Conservation (phyloP, 345 rosid genomes). For the Syzygium jambos region DNA sequence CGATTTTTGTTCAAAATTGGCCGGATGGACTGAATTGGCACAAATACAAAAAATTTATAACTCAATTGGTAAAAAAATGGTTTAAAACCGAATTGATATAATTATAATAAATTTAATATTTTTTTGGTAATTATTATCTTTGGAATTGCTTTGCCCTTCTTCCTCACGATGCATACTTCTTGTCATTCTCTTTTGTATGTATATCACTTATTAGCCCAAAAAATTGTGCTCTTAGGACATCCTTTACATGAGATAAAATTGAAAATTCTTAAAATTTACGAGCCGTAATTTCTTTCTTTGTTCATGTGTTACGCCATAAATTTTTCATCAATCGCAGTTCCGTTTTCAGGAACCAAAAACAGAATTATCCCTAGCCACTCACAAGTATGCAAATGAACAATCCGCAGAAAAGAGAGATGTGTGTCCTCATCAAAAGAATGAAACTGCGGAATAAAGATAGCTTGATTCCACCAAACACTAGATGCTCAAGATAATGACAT, state of each 20-base stretch:
- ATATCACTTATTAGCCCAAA: neutral
- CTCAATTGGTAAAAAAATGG: too few species aligned
- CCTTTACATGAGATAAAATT: neutral
- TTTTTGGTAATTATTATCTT: too few species aligned
- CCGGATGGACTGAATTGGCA: too few species aligned
- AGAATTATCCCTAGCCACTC: neutral
- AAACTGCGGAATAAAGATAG: neutral
- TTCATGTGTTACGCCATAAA: neutral
- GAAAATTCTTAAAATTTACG: neutral
- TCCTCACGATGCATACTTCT: neutral
- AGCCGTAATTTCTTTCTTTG: neutral
- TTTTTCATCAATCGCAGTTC: rapidly evolving
- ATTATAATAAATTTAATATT: too few species aligned
- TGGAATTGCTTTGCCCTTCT: neutral
- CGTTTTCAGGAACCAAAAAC: neutral
- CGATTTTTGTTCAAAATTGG: too few species aligned
- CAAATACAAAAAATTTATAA: too few species aligned
- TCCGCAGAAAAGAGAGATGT: neutral
- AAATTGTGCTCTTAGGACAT: neutral
- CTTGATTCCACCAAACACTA: neutral
- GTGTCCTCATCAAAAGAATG: neutral
- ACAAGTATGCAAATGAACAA: neutral
- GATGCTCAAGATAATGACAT: neutral
- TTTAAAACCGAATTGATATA: too few species aligned
- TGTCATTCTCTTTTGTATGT: neutral